Conservation (phyloP, 306 rosid genomes). For the Cucurbita maxima region DNA sequence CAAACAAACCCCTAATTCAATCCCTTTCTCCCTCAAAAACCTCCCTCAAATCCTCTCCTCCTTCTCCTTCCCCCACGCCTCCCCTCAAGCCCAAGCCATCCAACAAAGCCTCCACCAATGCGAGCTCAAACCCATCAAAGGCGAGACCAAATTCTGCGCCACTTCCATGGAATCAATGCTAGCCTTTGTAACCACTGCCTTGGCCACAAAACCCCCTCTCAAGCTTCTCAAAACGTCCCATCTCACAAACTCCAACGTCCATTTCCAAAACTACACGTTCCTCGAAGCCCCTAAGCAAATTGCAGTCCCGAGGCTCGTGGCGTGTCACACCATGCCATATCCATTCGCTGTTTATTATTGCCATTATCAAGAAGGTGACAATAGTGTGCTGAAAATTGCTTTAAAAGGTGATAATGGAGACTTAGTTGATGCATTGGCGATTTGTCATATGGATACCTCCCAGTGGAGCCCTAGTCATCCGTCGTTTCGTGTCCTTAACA, state of each 20-base stretch:
- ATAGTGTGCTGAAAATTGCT: conserved; percentile 25
- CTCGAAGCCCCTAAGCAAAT: conserved; percentile 24
- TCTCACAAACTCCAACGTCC: conserved; percentile 29
- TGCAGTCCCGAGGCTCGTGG: conserved; percentile 48
- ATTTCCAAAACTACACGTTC: conserved; percentile 54
- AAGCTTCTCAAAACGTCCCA: conserved; percentile 30
- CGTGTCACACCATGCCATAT: conserved; percentile 75
- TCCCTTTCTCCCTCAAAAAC: conserved; percentile 44
- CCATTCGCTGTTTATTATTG: conserved; percentile 59
- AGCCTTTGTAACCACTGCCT: conserved; percentile 17
- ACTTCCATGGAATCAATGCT: conserved; percentile 70
- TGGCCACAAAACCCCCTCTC: not conserved
- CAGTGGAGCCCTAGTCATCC: conserved; percentile 51
- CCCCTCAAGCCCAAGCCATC: conserved; percentile 64
- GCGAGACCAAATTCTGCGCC: conserved; percentile 59
- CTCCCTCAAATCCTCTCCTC: conserved; percentile 30
- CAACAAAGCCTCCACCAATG: conserved; percentile 40
- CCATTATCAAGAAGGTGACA: conserved; percentile 41
- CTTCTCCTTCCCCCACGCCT: conserved; percentile 35
- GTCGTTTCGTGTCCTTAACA: conserved; percentile 41
- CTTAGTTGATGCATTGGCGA: conserved; percentile 41
- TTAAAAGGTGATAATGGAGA: conserved; percentile 52
- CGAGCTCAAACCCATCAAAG: conserved; percentile 42
- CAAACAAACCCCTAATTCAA: conserved; percentile 29
- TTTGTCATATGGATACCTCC: conserved; percentile 75